Conservation (phyloP, 106 monocot genomes). For the Narthecium ossifragum region DNA sequence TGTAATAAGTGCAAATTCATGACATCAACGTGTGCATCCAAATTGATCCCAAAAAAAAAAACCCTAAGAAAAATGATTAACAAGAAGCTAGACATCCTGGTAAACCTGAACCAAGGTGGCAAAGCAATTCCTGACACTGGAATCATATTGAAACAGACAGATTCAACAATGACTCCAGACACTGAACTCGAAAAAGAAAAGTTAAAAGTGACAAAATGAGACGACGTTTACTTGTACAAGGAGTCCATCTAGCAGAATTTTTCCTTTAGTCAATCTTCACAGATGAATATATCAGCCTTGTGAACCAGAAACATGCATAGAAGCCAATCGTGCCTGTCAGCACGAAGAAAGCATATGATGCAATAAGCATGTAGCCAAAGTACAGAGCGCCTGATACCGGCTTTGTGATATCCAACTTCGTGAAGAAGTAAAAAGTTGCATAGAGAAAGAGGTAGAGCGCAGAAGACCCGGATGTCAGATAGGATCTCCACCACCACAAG, state of each 20-base stretch:
- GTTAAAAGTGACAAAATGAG: not conserved
- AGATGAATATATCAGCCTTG: conserved; percentile 92
- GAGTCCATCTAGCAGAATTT: not conserved
- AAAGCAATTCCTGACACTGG: too few species aligned
- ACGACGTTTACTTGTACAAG: not conserved
- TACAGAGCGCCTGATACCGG: conserved; percentile 77
- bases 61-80: too few species aligned
- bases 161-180: too few species aligned
- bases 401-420: conserved; percentile 93
- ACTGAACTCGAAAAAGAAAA: not conserved
- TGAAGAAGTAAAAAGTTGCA: conserved; percentile 95
- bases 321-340: conserved; percentile 93
- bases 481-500: conserved; percentile 97
- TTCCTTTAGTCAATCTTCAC: conserved; percentile 78
- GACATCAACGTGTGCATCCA: too few species aligned
- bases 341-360: conserved; percentile 88
- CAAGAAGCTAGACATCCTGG: too few species aligned
- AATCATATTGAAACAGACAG: too few species aligned
- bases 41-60: too few species aligned
- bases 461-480: conserved; percentile 90
- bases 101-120: too few species aligned
- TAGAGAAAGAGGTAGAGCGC: conserved; percentile 94
- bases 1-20: too few species aligned
- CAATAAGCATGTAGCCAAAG: conserved; percentile 98
- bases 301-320: conserved; percentile 97